Base-by-base conservation (phyloP, 208 protist species). In the Vickermania ingenoplastis region DNA sequence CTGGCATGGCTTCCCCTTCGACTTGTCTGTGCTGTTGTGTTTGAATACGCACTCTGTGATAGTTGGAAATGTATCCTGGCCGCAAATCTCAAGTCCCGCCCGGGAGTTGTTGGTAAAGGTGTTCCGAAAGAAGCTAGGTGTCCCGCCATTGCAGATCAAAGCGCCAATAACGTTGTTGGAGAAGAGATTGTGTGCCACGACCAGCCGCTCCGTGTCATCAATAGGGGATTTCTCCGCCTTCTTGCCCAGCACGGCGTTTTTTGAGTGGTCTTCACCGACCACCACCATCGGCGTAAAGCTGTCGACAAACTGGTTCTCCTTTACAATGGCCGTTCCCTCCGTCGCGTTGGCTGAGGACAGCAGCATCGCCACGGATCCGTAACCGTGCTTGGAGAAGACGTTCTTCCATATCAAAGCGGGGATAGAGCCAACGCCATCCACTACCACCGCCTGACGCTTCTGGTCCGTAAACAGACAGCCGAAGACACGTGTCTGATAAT, bases 51-150 rank as follows among this genome's bases (percentile, higher is more conserved):
- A 93, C 11, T 76, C 25, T n/a, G 57, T 31, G 2, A 90, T 54
- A 14, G 67, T 36, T 25, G 80, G 77, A 13, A 52, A 53, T n/a
- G 87, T 91, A 7, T 36, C 41, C 3, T 53, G 64, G 11, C 77
- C 87, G 17, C 76, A 49, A 7, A 94, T 67, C 67, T 94, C 87
- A 28, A 94, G 24, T 21, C 87, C 87, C 7, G 73, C 59, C 3
- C 81, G 76, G 21, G 52, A 26, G 72, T 94, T 91, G n/a, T 48
- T 52, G 27, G 89, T 77, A 56, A 91, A 94, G 25, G 89, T 30
- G 64, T 90, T 90, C 17, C 67, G 65, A 53, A 72, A 54, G n/a
- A 94, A 14, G 24, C 27, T 57, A 45, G 84, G 79, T n/a, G 58
- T 59, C 14, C 76, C 81, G 21, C 87, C 81, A 48, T 79, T 69